Evolutionary conservation across 805 yeast species (phyloP).

Genomic region (Saccharomycopsis sp.): DNA sequence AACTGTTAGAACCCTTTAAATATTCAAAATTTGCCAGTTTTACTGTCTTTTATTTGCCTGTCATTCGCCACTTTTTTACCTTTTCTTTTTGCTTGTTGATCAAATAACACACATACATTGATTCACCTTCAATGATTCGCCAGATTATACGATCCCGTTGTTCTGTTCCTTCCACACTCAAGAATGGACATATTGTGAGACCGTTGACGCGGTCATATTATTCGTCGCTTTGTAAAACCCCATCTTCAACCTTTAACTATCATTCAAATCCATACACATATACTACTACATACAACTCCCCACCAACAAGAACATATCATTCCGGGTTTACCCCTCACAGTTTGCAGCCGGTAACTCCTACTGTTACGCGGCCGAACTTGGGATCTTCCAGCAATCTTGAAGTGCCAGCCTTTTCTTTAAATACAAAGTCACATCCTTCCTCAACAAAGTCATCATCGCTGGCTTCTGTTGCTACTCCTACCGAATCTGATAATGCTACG

Average conservation of each 20-base stretch:
- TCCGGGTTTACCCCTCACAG: neutral
- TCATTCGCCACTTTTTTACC: too few relatives aligned
- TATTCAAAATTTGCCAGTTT: too few relatives aligned
- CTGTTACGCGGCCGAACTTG: neutral
- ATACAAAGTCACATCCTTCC: neutral
- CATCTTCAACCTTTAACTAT: neutral
- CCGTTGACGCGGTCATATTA: neutral
- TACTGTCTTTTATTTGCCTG: too few relatives aligned
- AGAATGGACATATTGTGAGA: neutral
- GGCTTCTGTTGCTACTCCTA: neutral
- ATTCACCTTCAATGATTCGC: neutral
- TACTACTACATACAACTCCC: neutral
- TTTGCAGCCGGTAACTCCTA: neutral
- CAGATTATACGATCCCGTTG: neutral
- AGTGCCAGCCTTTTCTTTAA: neutral
- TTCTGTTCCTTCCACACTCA: neutral
- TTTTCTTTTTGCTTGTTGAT: too few relatives aligned
- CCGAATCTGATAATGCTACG: neutral
- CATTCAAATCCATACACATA: neutral
- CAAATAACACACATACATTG: too few relatives aligned
- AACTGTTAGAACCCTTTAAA: neutral
- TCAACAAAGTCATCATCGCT: neutral
- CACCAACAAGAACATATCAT: neutral
- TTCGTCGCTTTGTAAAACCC: neutral
- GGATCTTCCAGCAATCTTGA: neutral